Base-by-base conservation (phyloP, 2,329 filamentous ascomycete species). In the Tolypocladium ovalisporum region DNA sequence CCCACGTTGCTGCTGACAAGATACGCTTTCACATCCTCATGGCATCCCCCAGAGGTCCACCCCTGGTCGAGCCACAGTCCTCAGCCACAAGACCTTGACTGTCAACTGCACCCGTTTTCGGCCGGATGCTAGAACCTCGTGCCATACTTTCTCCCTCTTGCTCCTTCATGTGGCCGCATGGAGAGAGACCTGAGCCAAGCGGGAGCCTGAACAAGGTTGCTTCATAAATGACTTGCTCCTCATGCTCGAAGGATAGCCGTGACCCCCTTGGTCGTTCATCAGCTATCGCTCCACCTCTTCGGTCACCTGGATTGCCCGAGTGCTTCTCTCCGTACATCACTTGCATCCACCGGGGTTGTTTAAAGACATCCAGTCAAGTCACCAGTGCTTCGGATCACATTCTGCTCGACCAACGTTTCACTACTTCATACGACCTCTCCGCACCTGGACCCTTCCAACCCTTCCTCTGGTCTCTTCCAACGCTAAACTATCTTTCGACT, bases 121-220 rank as follows among this genome's bases (percentile, higher is more conserved):
- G 47, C 56, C 59, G 58, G 57, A 55, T 58, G 58, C 58, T 47
- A 7, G 40, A 56, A 49, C 56, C 58, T 42, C 56, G 60, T 61
- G 60, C 56, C 56, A 36, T 40, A 37, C 51, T 56, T 52, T 56
- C 39, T 58, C 51, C 52, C 55, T 44, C 57, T 56, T n/a, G 12
- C 39, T 52, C 32, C 53, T 32, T 22, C 52, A 56, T 55, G 56
- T 57, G 53, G 53, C 24, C 36, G 51, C 27, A 60, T 51, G 60
- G 13, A 54, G 36, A 29, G 35, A 19, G 52, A 4, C 47, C 17
- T 13, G 15, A 12, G 19, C 6, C 19, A 6, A 29, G 51, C 34
- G 32, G 13, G 17, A 17, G 35, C 22, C 35, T 32, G 22, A 22
- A 8, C 36, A 1, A 6, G n/a, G 22, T 40, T 32, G 22, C 37